A percentile compares a stretch with the other conserved stretches of the same genome.
Evolutionary conservation across 352 stramenopile genomes (phyloP).

Genomic region (Aphanomyces stellatus): DNA sequence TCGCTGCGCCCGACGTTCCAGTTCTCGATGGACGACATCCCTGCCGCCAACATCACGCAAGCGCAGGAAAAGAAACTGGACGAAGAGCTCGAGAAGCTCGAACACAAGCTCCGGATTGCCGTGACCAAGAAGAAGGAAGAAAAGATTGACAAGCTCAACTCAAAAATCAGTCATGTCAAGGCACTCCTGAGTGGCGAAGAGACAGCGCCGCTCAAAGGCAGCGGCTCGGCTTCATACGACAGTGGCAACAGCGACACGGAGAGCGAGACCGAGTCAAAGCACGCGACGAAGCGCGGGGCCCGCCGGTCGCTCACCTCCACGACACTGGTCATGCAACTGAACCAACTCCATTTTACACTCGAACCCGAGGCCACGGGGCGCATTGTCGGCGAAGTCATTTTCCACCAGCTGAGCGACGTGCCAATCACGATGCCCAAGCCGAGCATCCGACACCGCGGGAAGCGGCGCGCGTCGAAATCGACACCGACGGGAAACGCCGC

Average conservation of each 20-base stretch:
- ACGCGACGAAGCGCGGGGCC: conserved; percentile 23
- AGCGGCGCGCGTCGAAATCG: conserved; percentile 20
- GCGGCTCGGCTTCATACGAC: conserved; percentile 44
- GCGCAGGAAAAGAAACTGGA: conserved; percentile 86
- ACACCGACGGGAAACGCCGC: conserved; percentile 18
- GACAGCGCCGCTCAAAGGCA: conserved; percentile 13
- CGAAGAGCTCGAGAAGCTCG: conserved; percentile 83
- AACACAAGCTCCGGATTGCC: conserved; percentile 84
- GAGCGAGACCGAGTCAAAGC: conserved; percentile 58
- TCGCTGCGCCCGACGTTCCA: conserved; percentile 69
- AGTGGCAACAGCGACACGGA: conserved; percentile 81
- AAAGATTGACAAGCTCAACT: conserved; percentile 79
- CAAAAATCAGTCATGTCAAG: conserved; percentile 72
- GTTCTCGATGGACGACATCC: conserved; percentile 74
- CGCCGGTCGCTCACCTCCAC: conserved; percentile 24
- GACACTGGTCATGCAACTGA: conserved; percentile 19
- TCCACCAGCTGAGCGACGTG: conserved; percentile 30
- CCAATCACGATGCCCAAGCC: conserved; percentile 7
- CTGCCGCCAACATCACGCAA: conserved; percentile 78
- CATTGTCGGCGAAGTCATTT: conserved; percentile 71
- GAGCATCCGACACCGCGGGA: conserved; percentile 19
- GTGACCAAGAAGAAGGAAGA: conserved; percentile 86
- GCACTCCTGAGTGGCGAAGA: conserved; percentile 66
- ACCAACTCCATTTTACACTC: conserved; percentile 72
- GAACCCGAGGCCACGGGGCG: conserved; percentile 74